A percentile compares a stretch with the other conserved stretches of the same genome.
These are phyloP conservation scores for Talaromyces sp. DNA, from an alignment of 2,329 filamentous ascomycete species.

Conservation along the genomic window DNA sequence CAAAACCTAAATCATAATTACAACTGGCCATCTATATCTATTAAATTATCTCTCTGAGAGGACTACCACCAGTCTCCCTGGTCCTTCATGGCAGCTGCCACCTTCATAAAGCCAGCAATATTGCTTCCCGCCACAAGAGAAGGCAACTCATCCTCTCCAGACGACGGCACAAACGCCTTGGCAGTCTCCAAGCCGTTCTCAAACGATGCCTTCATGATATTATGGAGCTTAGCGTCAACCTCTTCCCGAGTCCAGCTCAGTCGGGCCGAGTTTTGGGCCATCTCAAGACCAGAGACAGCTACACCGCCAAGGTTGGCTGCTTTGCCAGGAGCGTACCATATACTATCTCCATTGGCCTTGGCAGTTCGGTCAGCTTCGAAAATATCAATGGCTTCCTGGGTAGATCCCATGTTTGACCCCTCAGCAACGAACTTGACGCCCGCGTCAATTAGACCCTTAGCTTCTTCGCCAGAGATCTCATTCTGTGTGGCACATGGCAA, in stretches of 20 bases:
- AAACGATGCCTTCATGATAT: constrained; percentile 94
- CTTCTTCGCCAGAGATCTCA: constrained; percentile 90
- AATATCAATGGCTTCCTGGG: constrained; percentile 85
- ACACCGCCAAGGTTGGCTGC: constrained; percentile 97
- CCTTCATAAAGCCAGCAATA: constrained; percentile 97
- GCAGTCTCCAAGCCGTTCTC: constrained; percentile 82
- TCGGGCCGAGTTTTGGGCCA: constrained; percentile 94
- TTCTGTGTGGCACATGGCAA: constrained; percentile 96
- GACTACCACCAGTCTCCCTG: constrained; percentile 85
- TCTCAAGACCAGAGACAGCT: constrained; percentile 94
- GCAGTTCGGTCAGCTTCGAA: constrained; percentile 71
- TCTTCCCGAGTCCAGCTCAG: constrained; percentile 82
- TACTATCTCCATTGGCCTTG: constrained; percentile 60
- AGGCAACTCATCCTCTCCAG: constrained; percentile 76
- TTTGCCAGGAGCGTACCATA: constrained; percentile 98
- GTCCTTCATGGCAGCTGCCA: constrained; percentile 87
- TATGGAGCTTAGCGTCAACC: constrained; percentile 85
- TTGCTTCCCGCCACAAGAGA: constrained; percentile 90
- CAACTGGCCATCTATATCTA: background rate
- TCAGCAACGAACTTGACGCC: constrained; percentile 86
- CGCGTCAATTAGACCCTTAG: constrained; percentile 68
- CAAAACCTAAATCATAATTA: background rate
- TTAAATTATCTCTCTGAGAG: background rate
- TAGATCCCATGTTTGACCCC: constrained; percentile 99
- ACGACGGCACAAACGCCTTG: constrained; percentile 74